Percentiles rank a stretch among this genome's conserved stretches.
These are phyloP conservation scores for Plenodomus lindquistii DNA, from an alignment of 2,329 filamentous ascomycete species.

Conservation along the genomic window DNA sequence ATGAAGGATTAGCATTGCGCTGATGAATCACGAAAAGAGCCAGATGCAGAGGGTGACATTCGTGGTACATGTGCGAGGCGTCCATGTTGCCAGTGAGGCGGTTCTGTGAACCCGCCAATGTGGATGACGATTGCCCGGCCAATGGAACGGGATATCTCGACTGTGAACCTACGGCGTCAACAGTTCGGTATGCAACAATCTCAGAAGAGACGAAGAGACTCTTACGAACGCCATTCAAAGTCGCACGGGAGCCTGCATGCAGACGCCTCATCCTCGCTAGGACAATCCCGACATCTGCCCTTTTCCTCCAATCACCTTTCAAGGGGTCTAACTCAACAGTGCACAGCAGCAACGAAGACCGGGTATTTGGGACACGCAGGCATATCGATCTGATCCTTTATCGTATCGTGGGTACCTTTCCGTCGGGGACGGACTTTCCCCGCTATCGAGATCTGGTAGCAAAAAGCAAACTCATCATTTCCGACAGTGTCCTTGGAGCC, in stretches of 20 bases:
- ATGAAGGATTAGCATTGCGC: slow-evolving; percentile 13
- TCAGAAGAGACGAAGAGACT: neutral
- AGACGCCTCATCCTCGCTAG: neutral
- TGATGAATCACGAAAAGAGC: slow-evolving; percentile 31
- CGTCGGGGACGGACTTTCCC: neutral
- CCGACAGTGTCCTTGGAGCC: neutral
- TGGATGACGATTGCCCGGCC: neutral
- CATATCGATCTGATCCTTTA: neutral
- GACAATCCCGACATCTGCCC: neutral
- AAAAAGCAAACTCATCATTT: neutral
- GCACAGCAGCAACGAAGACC: neutral
- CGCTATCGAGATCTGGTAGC: neutral
- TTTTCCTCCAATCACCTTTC: neutral
- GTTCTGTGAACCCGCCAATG: slow-evolving; percentile 1
- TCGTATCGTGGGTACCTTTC: neutral
- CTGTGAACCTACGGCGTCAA: neutral
- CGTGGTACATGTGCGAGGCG: slow-evolving; percentile 25
- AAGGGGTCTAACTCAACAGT: neutral
- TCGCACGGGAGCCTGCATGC: neutral
- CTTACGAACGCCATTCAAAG: neutral
- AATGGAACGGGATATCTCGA: neutral
- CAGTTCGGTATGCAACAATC: neutral
- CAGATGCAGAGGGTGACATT: slow-evolving; percentile 28
- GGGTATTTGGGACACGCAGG: neutral
- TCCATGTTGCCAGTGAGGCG: slow-evolving; percentile 17